These are phyloP conservation scores for Psilocybe mexicana DNA, from an alignment of 1,284 basidiomycete genomes.

Conservation along the genomic window DNA sequence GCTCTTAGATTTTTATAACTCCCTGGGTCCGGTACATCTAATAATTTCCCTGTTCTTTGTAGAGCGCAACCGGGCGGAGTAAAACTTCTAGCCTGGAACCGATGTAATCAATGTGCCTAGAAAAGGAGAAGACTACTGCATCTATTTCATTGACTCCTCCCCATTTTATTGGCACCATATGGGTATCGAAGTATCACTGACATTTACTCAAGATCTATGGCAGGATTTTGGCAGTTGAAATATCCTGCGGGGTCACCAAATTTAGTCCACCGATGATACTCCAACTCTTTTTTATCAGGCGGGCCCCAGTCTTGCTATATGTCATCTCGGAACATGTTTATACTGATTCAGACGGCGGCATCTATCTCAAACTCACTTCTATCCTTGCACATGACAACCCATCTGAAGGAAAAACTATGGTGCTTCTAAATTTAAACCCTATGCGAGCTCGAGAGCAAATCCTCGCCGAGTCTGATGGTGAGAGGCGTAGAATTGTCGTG, in stretches of 20 bases:
- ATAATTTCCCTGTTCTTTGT: slow-evolving; percentile 1
- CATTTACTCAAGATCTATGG: background rate
- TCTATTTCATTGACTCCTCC: background rate
- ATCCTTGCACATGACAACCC: slow-evolving; percentile 7
- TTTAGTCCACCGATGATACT: background rate
- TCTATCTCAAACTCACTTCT: background rate
- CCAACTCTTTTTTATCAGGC: background rate
- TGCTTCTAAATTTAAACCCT: background rate
- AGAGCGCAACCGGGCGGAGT: background rate
- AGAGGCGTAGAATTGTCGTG: slow-evolving; percentile 1
- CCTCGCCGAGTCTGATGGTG: slow-evolving; percentile 3
- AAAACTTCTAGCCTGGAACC: background rate
- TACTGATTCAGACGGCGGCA: background rate
- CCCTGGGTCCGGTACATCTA: slow-evolving; percentile 1
- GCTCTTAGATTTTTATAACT: slow-evolving; percentile 15
- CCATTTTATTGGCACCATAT: background rate
- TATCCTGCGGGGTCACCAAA: background rate
- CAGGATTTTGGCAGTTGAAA: background rate
- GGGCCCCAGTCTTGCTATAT: too few relatives aligned
- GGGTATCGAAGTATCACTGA: background rate
- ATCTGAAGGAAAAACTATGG: slow-evolving; percentile 4
- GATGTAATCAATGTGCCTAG: background rate
- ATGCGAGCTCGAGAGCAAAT: background rate
- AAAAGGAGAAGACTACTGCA: background rate
- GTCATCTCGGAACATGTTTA: too few relatives aligned